Base-by-base conservation (phyloP, 352 stramenopile species). In the Nothophytophthora sp. region DNA sequence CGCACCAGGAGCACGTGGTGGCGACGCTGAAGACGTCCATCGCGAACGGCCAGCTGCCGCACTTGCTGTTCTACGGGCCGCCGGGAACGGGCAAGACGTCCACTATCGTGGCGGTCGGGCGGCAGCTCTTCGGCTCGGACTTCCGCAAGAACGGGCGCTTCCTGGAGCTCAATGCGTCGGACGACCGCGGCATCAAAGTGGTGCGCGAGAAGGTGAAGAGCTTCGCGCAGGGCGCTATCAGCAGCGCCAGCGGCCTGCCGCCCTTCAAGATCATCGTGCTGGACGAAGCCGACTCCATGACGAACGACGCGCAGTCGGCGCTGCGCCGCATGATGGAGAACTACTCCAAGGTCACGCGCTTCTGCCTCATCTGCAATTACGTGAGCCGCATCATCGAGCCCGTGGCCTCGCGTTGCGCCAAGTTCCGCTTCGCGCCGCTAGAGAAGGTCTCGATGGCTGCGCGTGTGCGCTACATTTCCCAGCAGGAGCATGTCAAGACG, bases 201-300 rank as follows among this genome's bases (percentile, higher is more conserved):
- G 90, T 98, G 36, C 82, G 97, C 19, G 96, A 99, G 44, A 99
- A 99, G 71, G 97, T 99, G 61, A 99, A 99, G 59, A 73, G 69
- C 38, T 98, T 98, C 59, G 92, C 93, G 13, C 87, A 97, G 52
- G 81, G 81, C 22, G 79, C 83, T 8, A 95, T 96, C 48, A 86
- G 76, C 41, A 74, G 43, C 25, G 56, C 60, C n/a, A 70, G 52
- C 11, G 64, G 87, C 71, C 76, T 98, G 86, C 77, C 95, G 50
- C 93, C 95, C 5, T 99, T 98, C 70, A 99, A 99, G 73, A 98
- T 99, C 53, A 99, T 99, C 45, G 98, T 99, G 51, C 72, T 99
- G 16, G 97, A 99, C 63, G 97, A 99, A 63, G 95, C 96, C 6
- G 97, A 99, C 76, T 98, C 96, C 13, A 98, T 99, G 77, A 99